Evolutionary conservation across 306 rosid genomes (phyloP).

Genomic region (Quercus berberidifolia): DNA sequence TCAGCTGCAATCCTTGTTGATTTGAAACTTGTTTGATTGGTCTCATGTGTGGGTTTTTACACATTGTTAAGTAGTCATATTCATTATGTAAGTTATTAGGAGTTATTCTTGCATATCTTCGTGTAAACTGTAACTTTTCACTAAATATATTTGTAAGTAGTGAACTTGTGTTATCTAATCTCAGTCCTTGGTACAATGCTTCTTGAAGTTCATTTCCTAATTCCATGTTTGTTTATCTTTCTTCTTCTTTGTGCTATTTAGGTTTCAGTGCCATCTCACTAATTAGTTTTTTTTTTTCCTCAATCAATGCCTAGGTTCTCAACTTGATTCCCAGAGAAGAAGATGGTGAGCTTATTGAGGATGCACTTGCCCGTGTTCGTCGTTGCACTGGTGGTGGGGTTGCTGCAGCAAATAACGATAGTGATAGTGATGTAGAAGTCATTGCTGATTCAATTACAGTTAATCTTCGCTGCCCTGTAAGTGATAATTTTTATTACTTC

Average conservation of each 20-base stretch:
- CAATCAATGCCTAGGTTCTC: constrained; percentile 48
- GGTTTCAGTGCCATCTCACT: background rate
- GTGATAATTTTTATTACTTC: constrained; percentile 14
- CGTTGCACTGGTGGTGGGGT: constrained; percentile 80
- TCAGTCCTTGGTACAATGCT: background rate
- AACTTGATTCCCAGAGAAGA: constrained; percentile 72
- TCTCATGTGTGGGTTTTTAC: too few species aligned
- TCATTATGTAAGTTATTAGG: background rate
- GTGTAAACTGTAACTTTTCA: background rate
- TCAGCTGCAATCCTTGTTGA: background rate
- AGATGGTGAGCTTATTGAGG: constrained; percentile 83
- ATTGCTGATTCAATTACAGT: constrained; percentile 84
- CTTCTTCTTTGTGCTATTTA: background rate
- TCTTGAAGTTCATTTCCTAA: background rate
- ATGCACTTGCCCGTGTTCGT: constrained; percentile 89
- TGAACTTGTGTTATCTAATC: background rate
- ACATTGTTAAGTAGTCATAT: background rate
- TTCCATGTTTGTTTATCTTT: background rate
- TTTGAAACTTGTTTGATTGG: background rate
- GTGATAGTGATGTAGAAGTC: constrained; percentile 95
- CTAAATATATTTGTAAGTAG: background rate
- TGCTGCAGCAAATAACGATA: constrained; percentile 63
- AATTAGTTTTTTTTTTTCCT: background rate
- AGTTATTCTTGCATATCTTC: background rate
- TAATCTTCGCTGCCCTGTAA: constrained; percentile 96